Base-by-base conservation (phyloP, 2,329 filamentous ascomycete species). In the Paraphaeosphaeria sporulosa region DNA sequence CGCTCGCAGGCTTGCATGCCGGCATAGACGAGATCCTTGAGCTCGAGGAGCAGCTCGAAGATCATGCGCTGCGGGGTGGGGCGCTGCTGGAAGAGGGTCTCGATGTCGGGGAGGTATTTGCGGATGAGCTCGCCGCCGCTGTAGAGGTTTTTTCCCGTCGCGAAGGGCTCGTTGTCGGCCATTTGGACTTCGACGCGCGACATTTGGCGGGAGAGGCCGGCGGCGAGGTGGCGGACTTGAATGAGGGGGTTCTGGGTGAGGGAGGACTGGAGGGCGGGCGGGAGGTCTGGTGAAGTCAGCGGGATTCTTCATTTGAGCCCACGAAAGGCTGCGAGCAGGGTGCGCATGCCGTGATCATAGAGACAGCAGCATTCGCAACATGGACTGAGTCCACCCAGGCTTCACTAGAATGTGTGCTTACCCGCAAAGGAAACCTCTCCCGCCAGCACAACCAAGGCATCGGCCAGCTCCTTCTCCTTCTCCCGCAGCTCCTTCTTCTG, bases 161-260 rank as follows among this genome's bases (percentile, higher is more conserved):
- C 67, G 43, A 70, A 76, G 25, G 74, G 70, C 38, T 71, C 72
- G 40, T 76, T 76, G 59, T 76, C 74, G 4, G 65, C 67, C 74
- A 76, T 75, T 47, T 75, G 72, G 40, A 74, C 57, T 51, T 76
- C 74, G 25, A 75, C 63, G 30, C 68, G 72, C 13, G 71, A 74
- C 68, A 76, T 74, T 57, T 76, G 73, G 21, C 74, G 71, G 15
- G 73, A 76, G 23, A 76, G 66, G 19, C 72, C 73, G 27, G 73
- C 72, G 17, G 70, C 70, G 10, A 76, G 66, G 52, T 76, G 74
- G 30, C 74, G 73, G 43, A 76, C 71, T 57, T 76, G 74, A 10
- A 76, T 68, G 9, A 74, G 70, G 0, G 72, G 73, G 48, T 73
- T 74, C 8, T 70, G 66, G 6, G 72, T 69, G 8, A 75, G 69